phyloP scores from a whole-genome alignment of 2,329 filamentous ascomycete genomes.

The Lachnellula arida region DNA sequence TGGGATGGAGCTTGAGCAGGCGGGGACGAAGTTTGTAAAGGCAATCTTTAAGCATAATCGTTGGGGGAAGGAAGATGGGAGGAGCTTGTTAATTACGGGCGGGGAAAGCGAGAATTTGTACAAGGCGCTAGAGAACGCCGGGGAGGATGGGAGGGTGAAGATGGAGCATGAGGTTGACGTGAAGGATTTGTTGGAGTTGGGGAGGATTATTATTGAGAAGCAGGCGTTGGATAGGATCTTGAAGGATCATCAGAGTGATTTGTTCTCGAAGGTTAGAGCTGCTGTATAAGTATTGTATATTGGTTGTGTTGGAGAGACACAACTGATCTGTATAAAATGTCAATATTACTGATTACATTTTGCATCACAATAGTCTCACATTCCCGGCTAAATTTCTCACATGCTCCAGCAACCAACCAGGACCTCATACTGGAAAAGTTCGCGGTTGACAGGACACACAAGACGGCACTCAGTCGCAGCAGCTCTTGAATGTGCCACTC shows the following conservation, averaged over 20 bases:
- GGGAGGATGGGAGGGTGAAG: slow-evolving; percentile 64
- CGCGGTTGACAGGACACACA: no score
- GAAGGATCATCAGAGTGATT: slow-evolving; percentile 64
- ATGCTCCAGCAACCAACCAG: neutral
- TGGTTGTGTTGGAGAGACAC: neutral
- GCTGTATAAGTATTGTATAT: slow-evolving; percentile 18
- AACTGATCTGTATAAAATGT: slow-evolving; percentile 5
- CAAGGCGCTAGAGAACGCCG: slow-evolving; percentile 58
- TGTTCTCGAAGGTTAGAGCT: slow-evolving; percentile 33
- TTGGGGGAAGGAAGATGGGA: slow-evolving; percentile 62
- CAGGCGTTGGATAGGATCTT: slow-evolving; percentile 73
- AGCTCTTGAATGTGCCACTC: no score
- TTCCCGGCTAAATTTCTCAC: neutral
- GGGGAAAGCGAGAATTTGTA: slow-evolving; percentile 58
- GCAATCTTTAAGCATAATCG: slow-evolving; percentile 66
- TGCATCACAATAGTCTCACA: neutral
- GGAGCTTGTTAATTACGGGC: slow-evolving; percentile 71
- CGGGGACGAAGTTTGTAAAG: slow-evolving; percentile 54
- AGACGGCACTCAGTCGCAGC: no score
- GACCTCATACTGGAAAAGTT: neutral
- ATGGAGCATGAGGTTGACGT: slow-evolving; percentile 81
- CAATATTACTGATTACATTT: neutral
- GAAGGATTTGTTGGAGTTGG: slow-evolving; percentile 85
- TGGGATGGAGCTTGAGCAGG: slow-evolving; percentile 57
- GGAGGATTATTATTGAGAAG: slow-evolving; percentile 82